These are phyloP conservation scores for Aspergillus uvarum DNA, from an alignment of 2,329 filamentous ascomycete species.

Conservation along the genomic window DNA sequence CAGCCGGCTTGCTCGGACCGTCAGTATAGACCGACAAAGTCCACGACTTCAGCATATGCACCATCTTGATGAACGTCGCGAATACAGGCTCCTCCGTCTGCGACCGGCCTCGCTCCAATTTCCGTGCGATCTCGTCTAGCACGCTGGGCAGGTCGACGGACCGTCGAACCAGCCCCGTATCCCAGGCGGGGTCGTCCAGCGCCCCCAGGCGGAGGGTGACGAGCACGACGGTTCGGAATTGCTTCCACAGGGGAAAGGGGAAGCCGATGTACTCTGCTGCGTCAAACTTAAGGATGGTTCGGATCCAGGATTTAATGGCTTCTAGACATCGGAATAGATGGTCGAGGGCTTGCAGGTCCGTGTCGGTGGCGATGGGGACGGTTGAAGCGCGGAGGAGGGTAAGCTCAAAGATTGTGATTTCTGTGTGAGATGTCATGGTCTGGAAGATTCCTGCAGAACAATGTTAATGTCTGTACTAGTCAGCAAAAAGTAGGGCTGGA, in stretches of 20 bases:
- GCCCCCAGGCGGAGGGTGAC: slow-evolving; percentile 24
- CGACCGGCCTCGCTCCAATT: neutral
- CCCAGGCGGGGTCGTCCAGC: slow-evolving; percentile 30
- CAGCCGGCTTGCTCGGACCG: no score
- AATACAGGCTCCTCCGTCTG: neutral
- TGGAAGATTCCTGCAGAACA: neutral
- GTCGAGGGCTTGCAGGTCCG: slow-evolving; percentile 24
- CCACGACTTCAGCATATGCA: no score
- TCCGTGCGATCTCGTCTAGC: slow-evolving; percentile 18
- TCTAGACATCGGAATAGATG: slow-evolving; percentile 22
- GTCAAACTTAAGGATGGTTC: slow-evolving; percentile 18
- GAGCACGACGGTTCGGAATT: slow-evolving; percentile 24
- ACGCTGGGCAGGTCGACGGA: slow-evolving; percentile 26
- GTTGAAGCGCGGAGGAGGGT: slow-evolving; percentile 13
- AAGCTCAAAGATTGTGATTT: slow-evolving; percentile 25
- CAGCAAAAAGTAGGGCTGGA: neutral
- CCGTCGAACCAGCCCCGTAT: slow-evolving; percentile 24
- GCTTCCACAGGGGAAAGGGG: slow-evolving; percentile 25
- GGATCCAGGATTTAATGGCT: slow-evolving; percentile 25
- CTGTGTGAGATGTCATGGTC: slow-evolving; percentile 12
- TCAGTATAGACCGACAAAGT: no score
- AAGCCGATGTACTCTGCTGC: slow-evolving; percentile 16
- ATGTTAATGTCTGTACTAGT: no score
- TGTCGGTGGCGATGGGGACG: slow-evolving; percentile 16
- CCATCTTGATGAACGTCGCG: neutral